Evolutionary conservation across 805 yeast genomes (phyloP).

Genomic region (Metschnikowia lochheadii): DNA sequence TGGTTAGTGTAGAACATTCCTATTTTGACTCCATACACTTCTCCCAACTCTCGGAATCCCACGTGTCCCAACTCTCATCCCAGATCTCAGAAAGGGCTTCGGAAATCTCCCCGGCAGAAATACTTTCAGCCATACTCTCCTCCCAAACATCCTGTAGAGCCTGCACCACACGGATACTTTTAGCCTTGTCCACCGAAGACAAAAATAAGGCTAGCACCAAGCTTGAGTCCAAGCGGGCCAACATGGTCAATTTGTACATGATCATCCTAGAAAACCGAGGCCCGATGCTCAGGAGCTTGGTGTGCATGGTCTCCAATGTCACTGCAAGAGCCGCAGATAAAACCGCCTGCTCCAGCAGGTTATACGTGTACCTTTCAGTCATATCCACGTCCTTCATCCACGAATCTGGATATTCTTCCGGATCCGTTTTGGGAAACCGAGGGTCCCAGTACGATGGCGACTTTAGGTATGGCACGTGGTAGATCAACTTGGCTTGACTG

Average conservation of each 20-base stretch:
- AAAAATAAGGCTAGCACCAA: slow-evolving; percentile 8
- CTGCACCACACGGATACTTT: slow-evolving; percentile 6
- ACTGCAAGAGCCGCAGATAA: slow-evolving; percentile 7
- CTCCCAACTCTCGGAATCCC: no score
- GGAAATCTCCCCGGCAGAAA: no score
- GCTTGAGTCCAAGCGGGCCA: slow-evolving; percentile 6
- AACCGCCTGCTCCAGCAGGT: slow-evolving; percentile 29
- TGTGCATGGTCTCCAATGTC: slow-evolving; percentile 4
- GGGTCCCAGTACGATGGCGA: slow-evolving; percentile 44
- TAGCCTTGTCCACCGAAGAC: slow-evolving; percentile 6
- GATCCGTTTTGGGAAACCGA: slow-evolving; percentile 30
- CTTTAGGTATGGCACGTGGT: slow-evolving; percentile 55
- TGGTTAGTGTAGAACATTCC: no score
- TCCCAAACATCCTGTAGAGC: slow-evolving; percentile 11
- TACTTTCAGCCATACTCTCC: background rate
- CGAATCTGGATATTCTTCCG: slow-evolving; percentile 25
- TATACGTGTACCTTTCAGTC: slow-evolving; percentile 47
- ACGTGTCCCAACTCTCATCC: no score
- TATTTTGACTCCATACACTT: no score
- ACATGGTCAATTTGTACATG: slow-evolving; percentile 6
- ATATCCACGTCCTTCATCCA: slow-evolving; percentile 50
- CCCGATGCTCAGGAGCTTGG: slow-evolving; percentile 1
- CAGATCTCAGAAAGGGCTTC: no score
- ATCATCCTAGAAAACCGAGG: slow-evolving; percentile 1
- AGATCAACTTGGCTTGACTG: slow-evolving; percentile 25